phyloP scores from a whole-genome alignment of 768 basidiomycete species.

The Melanogaster broomeanus region DNA sequence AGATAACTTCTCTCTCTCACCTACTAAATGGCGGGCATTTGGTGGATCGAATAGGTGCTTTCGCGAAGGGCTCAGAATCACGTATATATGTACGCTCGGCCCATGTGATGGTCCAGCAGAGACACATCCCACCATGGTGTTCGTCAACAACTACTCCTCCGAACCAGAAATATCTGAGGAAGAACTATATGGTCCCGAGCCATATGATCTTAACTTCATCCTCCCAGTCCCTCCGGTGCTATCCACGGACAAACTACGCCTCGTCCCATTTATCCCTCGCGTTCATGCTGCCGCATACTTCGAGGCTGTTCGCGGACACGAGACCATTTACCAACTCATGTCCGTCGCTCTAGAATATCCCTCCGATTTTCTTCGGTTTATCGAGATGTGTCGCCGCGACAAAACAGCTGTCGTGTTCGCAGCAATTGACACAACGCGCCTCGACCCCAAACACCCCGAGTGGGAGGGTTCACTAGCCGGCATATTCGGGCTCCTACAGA shows the following conservation, averaged over 20 bases:
- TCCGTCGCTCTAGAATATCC: conserved; percentile 9
- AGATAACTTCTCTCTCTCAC: too few species aligned
- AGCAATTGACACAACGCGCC: conserved; percentile 41
- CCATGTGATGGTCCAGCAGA: neutral
- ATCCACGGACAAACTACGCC: conserved; percentile 15
- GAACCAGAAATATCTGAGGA: conserved; percentile 10
- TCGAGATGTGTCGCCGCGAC: conserved; percentile 10
- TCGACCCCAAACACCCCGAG: conserved; percentile 26
- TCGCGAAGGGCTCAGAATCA: too few species aligned
- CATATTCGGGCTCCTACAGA: conserved; percentile 33
- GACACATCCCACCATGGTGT: conserved; percentile 9
- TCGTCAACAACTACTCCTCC: conserved; percentile 19
- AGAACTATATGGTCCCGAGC: conserved; percentile 24
- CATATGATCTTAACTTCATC: conserved; percentile 27
- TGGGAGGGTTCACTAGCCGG: conserved; percentile 38
- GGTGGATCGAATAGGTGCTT: neutral
- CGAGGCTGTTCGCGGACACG: conserved; percentile 17
- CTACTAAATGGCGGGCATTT: too few species aligned
- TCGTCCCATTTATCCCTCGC: conserved; percentile 24
- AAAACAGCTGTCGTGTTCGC: conserved; percentile 32
- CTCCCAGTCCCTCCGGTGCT: conserved; percentile 12
- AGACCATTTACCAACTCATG: conserved; percentile 18
- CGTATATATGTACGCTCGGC: neutral
- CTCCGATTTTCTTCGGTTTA: conserved; percentile 8
- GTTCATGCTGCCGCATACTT: conserved; percentile 18